Evolutionary conservation across 148 eudicot genomes (phyloP).

Genomic region (Beta vulgaris): DNA sequence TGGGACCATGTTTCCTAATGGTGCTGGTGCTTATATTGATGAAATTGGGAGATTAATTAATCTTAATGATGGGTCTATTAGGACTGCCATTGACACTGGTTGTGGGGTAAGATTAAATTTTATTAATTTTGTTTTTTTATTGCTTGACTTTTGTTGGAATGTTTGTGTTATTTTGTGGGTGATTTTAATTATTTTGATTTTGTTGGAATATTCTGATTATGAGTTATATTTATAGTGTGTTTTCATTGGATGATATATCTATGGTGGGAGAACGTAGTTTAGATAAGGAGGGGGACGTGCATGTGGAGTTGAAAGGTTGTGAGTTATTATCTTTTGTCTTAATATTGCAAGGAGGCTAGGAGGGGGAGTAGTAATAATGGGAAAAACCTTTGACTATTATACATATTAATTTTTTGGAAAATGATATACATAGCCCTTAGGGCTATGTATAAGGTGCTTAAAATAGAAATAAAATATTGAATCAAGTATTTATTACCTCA

Average conservation of each 20-base stretch:
- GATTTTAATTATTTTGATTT: background rate
- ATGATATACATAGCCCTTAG: too few species aligned
- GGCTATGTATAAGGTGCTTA: too few species aligned
- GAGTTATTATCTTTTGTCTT: background rate
- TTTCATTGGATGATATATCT: background rate
- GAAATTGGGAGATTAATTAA: slow-evolving; percentile 61
- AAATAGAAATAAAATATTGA: too few species aligned
- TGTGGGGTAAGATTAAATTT: slow-evolving; percentile 97
- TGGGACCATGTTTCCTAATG: slow-evolving; percentile 83
- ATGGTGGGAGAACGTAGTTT: slow-evolving; percentile 2
- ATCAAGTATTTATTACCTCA: too few species aligned
- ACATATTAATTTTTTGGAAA: too few species aligned
- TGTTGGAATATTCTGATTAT: background rate
- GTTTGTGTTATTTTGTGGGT: background rate
- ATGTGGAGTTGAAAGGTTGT: too few species aligned
- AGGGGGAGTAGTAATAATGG: too few species aligned
- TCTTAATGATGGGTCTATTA: slow-evolving; percentile 61
- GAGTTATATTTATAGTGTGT: background rate
- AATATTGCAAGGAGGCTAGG: too few species aligned
- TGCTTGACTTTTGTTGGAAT: background rate
- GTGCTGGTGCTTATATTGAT: slow-evolving; percentile 71
- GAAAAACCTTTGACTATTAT: too few species aligned
- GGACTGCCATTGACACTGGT: slow-evolving; percentile 91
- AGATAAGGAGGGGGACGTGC: background rate
- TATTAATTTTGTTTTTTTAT: background rate